Percentiles rank a stretch among this genome's conserved stretches.
These are phyloP conservation scores for Rosa multiflora DNA, from an alignment of 306 rosid genomes.

Conservation along the genomic window DNA sequence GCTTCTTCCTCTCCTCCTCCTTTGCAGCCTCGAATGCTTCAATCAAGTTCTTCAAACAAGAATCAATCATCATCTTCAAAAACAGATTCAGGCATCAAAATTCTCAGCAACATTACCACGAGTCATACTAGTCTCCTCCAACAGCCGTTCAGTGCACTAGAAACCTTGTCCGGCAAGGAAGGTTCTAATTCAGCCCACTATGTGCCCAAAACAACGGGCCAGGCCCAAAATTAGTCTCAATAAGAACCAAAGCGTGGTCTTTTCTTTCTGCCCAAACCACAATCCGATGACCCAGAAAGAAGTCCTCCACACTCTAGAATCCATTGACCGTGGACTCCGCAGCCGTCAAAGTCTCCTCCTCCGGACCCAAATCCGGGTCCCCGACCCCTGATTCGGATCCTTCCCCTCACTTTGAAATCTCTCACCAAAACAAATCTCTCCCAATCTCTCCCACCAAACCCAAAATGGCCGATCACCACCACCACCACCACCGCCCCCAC, in stretches of 20 bases:
- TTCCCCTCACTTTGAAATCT: background rate
- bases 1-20: constrained; percentile 39
- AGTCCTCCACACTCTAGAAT: background rate
- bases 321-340: background rate
- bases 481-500: constrained; percentile 29
- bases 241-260: too few species aligned
- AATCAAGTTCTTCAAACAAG: constrained; percentile 45
- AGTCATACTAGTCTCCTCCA: too few species aligned
- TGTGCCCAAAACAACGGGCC: too few species aligned
- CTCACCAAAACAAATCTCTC: background rate
- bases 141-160: too few species aligned
- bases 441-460: background rate
- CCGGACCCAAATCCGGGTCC: background rate
- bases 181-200: too few species aligned
- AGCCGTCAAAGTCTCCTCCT: background rate
- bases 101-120: constrained; percentile 22
- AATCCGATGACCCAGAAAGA: background rate
- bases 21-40: constrained; percentile 39
- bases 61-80: constrained; percentile 28
- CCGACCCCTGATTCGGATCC: background rate
- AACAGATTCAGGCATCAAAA: constrained; percentile 48
- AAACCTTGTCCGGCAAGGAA: too few species aligned
- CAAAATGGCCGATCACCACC: constrained; percentile 64
- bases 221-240: too few species aligned
- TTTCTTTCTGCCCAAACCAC: too few species aligned